Evolutionary conservation across 2,329 filamentous ascomycete genomes (phyloP), one percentile per base, ranked within the genome.

Genomic region (Monilinia aucupariae): DNA sequence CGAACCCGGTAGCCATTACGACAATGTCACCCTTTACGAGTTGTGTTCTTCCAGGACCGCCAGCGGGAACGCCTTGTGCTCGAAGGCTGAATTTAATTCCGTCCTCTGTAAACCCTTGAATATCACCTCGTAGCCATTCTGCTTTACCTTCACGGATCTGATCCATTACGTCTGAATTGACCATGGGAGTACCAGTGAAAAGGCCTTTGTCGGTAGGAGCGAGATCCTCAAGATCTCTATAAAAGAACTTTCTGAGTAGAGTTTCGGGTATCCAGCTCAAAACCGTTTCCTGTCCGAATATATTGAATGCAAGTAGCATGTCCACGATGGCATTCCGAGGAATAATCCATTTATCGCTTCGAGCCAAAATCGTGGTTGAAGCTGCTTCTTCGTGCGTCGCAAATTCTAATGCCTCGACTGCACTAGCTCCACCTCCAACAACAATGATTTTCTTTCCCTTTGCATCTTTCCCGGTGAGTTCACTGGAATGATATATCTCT

Each of bases 311-410:
- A 1, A 96, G 81, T 1, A 96, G 78, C 1, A 83, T 79, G 72
- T 96, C 87, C 58, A 94, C 80, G 50, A 94, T 55, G 0, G 89
- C 79, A 68, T 96, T 94, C 10, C 91, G 83, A 0, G 91, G 91
- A 59, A 93, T 92, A 66, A 94, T 90, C 90, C 90, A 93, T 74
- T 93, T 94, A 69, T 93, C 90, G 17, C 85, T 89, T 27, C 91
- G 82, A 0, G 90, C 85, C 12, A 96, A 81, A 37, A 96, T 86
- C 63, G 85, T 86, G 0, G 87, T 86, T 70, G 90, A 85, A 9
- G 79, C 77, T 0, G 90, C 90, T 4, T 85, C 80, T 49, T 85
- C 82, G 15, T 83, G 78, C 13, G 86, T 82, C 0, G 89, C 89
- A 69, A 91, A 96, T 71, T 96, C 90, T 32, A 96, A 79, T 0